Evolutionary conservation across 2,329 filamentous ascomycete genomes (phyloP).

Genomic region (Hypoxylon sp.): DNA sequence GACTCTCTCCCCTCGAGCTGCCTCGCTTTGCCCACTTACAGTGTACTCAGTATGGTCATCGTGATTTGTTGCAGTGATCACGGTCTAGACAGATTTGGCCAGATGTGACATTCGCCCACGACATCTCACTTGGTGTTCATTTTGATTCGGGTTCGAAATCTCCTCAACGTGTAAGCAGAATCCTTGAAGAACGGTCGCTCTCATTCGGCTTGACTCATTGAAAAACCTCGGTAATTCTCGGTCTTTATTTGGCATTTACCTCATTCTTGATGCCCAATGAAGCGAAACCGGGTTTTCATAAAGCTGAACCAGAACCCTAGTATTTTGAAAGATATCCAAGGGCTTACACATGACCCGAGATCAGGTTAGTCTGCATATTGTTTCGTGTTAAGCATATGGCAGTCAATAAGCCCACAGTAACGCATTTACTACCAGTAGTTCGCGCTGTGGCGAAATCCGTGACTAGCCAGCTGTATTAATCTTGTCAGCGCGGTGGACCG

Average conservation of each 20-base stretch:
- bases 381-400: conserved; percentile 19
- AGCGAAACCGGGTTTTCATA: conserved; percentile 16
- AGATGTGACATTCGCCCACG: conserved; percentile 21
- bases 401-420: conserved; percentile 10
- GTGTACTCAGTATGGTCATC: neutral
- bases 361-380: conserved; percentile 14
- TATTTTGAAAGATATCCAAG: conserved; percentile 21
- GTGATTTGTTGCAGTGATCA: conserved; percentile 11
- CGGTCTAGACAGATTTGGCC: conserved; percentile 31
- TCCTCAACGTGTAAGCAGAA: conserved; percentile 9
- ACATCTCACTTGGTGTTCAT: conserved; percentile 21
- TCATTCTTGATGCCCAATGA: conserved; percentile 40
- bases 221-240: conserved; percentile 17
- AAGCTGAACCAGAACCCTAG: conserved; percentile 29
- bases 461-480: conserved; percentile 20
- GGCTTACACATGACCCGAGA: conserved; percentile 19
- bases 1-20: conserved; percentile 5
- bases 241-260: conserved; percentile 24
- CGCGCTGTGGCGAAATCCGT: conserved; percentile 29
- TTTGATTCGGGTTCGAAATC: conserved; percentile 18
- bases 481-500: conserved; percentile 25
- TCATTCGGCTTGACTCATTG: conserved; percentile 15
- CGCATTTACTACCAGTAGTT: neutral
- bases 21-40: conserved; percentile 9
- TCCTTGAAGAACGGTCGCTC: conserved; percentile 18